A percentile compares a stretch with the other conserved stretches of the same genome.
Evolutionary conservation across 225 moss, liverwort and hornwort species (phyloP).

Genomic region (Antitrichia curtipendula): DNA sequence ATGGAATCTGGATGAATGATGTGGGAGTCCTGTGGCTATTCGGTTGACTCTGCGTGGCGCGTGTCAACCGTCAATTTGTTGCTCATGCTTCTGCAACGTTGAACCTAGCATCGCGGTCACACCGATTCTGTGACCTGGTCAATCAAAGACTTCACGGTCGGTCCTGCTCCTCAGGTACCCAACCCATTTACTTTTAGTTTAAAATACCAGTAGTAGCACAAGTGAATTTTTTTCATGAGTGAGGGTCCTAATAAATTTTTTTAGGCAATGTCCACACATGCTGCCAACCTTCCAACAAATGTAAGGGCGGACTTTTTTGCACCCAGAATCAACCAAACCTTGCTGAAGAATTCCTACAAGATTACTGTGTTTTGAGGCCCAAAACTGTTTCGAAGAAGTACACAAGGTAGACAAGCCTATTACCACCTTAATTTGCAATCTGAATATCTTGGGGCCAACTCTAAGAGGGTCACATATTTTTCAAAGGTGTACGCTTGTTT

Average conservation of each 20-base stretch:
- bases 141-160: background rate
- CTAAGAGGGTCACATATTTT: too few species aligned
- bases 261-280: too few species aligned
- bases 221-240: too few species aligned
- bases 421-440: too few species aligned
- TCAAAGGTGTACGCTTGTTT: too few species aligned
- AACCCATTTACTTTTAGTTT: background rate
- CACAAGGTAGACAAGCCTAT: too few species aligned
- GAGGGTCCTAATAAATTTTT: too few species aligned
- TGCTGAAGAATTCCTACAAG: background rate
- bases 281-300: too few species aligned
- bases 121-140: background rate
- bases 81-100: conserved; percentile 2
- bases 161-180: background rate
- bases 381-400: background rate
- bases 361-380: background rate
- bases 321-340: too few species aligned
- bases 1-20: background rate
- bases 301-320: background rate
- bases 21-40: too few species aligned
- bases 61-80: background rate
- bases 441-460: too few species aligned
- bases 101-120: background rate
- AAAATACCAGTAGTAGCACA: too few species aligned
- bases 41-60: background rate